Percentiles rank a stretch among this genome's conserved stretches.
These are phyloP conservation scores for Sodiomyces alkalinus DNA, from an alignment of 2,329 filamentous ascomycete genomes.

Conservation along the genomic window DNA sequence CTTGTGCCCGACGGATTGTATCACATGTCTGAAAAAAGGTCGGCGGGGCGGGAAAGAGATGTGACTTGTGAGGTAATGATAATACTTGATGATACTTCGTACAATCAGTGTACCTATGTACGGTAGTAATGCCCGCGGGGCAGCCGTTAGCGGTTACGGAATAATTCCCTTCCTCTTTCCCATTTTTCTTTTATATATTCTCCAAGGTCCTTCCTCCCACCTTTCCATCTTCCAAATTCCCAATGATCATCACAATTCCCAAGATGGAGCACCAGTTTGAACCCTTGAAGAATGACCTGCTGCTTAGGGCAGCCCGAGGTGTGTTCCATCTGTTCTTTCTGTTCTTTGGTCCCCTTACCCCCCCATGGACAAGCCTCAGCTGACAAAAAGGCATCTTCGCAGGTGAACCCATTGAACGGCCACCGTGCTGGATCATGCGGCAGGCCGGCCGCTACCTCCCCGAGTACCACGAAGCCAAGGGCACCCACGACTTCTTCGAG, in stretches of 20 bases:
- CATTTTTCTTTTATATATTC: too few species aligned
- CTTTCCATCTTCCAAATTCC: neutral
- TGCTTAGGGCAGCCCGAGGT: slow-evolving; percentile 85
- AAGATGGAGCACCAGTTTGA: slow-evolving; percentile 59
- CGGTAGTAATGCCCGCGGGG: too few species aligned
- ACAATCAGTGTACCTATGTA: too few species aligned
- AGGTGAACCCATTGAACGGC: slow-evolving; percentile 84
- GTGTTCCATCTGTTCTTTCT: slow-evolving; percentile 18
- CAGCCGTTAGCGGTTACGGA: too few species aligned
- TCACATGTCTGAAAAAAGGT: too few species aligned
- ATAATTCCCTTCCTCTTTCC: too few species aligned
- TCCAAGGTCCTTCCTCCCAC: too few species aligned
- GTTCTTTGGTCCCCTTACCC: neutral
- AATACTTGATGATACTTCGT: too few species aligned
- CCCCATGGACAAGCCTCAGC: slow-evolving; percentile 2
- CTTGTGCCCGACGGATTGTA: too few species aligned
- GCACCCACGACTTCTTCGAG: slow-evolving; percentile 83
- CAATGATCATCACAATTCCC: slow-evolving; percentile 8
- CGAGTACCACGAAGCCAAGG: slow-evolving; percentile 95
- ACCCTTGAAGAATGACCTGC: slow-evolving; percentile 81
- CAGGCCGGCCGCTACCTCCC: slow-evolving; percentile 96
- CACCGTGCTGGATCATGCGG: slow-evolving; percentile 98
- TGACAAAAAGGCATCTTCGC: slow-evolving; percentile 12
- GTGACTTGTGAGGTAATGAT: too few species aligned
- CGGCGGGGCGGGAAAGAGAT: too few species aligned